Conservation (phyloP, 495 filamentous ascomycete genomes). For the Annulohypoxylon moriforme region DNA sequence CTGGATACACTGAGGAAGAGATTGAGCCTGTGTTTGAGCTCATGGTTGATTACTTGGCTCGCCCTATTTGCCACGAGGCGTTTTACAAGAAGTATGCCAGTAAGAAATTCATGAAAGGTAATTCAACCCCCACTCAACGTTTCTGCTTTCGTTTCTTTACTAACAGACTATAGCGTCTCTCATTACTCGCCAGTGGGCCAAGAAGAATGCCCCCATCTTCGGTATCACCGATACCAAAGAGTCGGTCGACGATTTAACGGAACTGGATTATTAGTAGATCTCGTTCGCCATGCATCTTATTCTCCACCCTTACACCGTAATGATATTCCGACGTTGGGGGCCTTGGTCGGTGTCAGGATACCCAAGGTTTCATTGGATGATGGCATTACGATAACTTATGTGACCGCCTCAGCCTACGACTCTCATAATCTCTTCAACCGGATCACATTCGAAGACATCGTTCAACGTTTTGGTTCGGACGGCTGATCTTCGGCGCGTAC, state of each 20-base stretch:
- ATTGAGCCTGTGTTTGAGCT: slow-evolving; percentile 91
- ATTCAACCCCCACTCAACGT: slow-evolving; percentile 21
- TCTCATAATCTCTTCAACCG: slow-evolving; percentile 31
- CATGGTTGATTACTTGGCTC: slow-evolving; percentile 94
- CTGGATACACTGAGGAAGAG: slow-evolving; percentile 92
- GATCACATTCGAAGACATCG: slow-evolving; percentile 2
- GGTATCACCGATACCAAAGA: slow-evolving; percentile 55
- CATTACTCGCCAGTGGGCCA: slow-evolving; percentile 90
- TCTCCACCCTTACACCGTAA: slow-evolving; percentile 23
- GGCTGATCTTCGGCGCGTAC: slow-evolving; percentile 10
- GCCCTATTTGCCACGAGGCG: slow-evolving; percentile 90
- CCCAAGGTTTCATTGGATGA: slow-evolving; percentile 47
- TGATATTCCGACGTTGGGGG: slow-evolving; percentile 40
- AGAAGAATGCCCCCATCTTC: slow-evolving; percentile 69
- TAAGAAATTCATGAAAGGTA: slow-evolving; percentile 98
- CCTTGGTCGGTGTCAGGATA: slow-evolving; percentile 43
- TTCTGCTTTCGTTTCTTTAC: slow-evolving; percentile 11
- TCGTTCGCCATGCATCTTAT: background rate
- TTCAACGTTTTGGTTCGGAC: slow-evolving; percentile 23
- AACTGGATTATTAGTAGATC: slow-evolving; percentile 23
- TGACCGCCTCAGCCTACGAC: slow-evolving; percentile 41
- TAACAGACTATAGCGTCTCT: slow-evolving; percentile 76
- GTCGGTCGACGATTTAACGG: slow-evolving; percentile 56
- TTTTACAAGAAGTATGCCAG: slow-evolving; percentile 99
- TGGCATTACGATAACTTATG: slow-evolving; percentile 45